Conservation (phyloP, 2,329 filamentous ascomycete species). For the Diaporthe sp. region DNA sequence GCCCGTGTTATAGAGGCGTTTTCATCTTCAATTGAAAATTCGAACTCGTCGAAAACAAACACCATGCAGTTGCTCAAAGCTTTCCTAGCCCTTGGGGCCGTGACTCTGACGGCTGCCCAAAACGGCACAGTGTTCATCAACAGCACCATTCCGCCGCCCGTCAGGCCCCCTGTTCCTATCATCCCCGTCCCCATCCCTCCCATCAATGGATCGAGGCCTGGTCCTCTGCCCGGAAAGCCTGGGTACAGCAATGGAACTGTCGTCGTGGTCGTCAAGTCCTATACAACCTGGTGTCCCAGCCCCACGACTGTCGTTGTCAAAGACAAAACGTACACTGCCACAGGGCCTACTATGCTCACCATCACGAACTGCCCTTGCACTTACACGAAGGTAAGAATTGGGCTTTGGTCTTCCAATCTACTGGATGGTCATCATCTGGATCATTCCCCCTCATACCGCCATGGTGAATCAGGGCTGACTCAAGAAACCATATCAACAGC, state of each 20-base stretch:
- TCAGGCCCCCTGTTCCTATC: background rate
- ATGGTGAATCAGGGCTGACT: background rate
- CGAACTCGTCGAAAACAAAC: background rate
- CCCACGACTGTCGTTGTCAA: background rate
- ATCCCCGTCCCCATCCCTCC: background rate
- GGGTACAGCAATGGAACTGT: background rate
- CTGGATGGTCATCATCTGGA: background rate
- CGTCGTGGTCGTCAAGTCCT: background rate
- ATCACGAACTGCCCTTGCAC: slow-evolving; percentile 31
- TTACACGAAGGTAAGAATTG: background rate
- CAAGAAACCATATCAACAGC: background rate
- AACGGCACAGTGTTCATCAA: background rate
- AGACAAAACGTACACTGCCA: background rate
- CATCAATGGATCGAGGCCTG: background rate
- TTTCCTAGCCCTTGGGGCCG: background rate
- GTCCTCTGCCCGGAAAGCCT: background rate
- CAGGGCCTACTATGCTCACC: slow-evolving; percentile 9
- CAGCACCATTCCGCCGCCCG: background rate
- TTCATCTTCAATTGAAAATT: background rate
- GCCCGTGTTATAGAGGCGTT: background rate
- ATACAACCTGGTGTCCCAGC: background rate
- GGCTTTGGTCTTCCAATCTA: accelerated
- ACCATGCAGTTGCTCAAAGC: slow-evolving; percentile 1
- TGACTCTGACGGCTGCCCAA: background rate
- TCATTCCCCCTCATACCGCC: background rate